phyloP scores from a whole-genome alignment of 768 basidiomycete species.

The Pisolithus orientalis region DNA sequence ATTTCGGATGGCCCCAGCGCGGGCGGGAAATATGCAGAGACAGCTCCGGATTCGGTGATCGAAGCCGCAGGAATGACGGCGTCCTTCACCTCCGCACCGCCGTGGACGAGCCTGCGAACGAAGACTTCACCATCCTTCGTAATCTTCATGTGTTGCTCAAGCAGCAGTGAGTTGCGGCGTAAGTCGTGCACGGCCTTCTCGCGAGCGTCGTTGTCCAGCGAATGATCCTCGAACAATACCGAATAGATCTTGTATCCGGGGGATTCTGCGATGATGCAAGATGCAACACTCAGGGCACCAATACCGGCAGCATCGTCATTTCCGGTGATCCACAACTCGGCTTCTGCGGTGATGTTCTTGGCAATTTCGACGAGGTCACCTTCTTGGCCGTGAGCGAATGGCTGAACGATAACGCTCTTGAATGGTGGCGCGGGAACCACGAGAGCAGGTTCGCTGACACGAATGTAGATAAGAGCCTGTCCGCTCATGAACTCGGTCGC shows the following conservation, averaged over 20 bases:
- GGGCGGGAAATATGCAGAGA: conserved; percentile 17
- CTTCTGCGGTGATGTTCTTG: conserved; percentile 17
- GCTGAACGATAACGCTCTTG: conserved; percentile 22
- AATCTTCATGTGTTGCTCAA: conserved; percentile 27
- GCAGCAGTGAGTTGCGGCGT: conserved; percentile 19
- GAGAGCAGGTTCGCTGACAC: conserved; percentile 11
- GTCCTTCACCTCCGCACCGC: conserved; percentile 16
- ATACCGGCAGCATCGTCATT: conserved; percentile 26
- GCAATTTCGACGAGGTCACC: conserved; percentile 22
- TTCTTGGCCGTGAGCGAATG: conserved; percentile 21
- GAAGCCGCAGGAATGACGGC: conserved; percentile 8
- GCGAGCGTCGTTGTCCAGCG: conserved; percentile 14
- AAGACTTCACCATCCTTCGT: conserved; percentile 18
- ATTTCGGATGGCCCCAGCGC: conserved; percentile 11
- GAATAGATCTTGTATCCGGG: conserved; percentile 24
- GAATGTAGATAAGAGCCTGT: conserved; percentile 10
- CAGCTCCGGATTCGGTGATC: conserved; percentile 4
- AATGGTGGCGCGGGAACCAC: conserved; percentile 10
- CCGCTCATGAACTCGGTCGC: conserved; percentile 7
- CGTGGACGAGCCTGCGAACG: conserved; percentile 25
- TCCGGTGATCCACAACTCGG: conserved; percentile 24
- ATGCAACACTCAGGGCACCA: conserved; percentile 23
- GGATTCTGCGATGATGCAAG: conserved; percentile 24
- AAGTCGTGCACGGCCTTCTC: conserved; percentile 20
- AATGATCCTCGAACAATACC: conserved; percentile 25